Percentiles rank a stretch among this genome's conserved stretches.
phyloP scores from a whole-genome alignment of 352 stramenopile species.

The Phytopythium boreale region DNA sequence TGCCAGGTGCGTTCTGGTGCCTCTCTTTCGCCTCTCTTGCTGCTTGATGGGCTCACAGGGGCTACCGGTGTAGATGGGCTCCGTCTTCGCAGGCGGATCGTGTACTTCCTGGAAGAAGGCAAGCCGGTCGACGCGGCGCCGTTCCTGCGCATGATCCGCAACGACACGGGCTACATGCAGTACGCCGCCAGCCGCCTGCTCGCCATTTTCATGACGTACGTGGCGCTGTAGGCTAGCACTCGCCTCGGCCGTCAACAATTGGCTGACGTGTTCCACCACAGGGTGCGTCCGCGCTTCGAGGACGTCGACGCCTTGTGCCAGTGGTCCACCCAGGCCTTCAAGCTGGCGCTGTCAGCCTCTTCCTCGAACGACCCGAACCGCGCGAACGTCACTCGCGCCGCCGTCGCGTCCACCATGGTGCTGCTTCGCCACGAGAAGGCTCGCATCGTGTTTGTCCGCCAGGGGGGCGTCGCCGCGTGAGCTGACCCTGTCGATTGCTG shows the following conservation, averaged over 20 bases:
- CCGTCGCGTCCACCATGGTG: constrained; percentile 90
- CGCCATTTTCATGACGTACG: constrained; percentile 81
- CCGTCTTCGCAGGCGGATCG: constrained; percentile 70
- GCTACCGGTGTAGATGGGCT: constrained; percentile 49
- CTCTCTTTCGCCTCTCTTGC: background rate
- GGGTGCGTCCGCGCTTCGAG: constrained; percentile 73
- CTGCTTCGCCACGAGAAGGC: constrained; percentile 88
- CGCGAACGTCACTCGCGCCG: constrained; percentile 76
- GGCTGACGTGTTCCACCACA: constrained; percentile 11
- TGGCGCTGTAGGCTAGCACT: background rate
- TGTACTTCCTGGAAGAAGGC: constrained; percentile 76
- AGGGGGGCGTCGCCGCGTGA: constrained; percentile 89
- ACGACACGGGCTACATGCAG: constrained; percentile 84
- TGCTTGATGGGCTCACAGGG: background rate
- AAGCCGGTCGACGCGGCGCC: constrained; percentile 71
- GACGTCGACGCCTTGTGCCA: constrained; percentile 78
- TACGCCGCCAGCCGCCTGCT: constrained; percentile 77
- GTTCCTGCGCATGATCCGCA: constrained; percentile 82
- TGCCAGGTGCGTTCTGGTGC: constrained; percentile 41
- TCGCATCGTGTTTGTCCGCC: constrained; percentile 88
- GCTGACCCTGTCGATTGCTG: constrained; percentile 7
- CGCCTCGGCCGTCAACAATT: background rate
- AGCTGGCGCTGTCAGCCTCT: constrained; percentile 45
- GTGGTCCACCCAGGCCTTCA: constrained; percentile 73
- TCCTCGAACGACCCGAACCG: constrained; percentile 67